phyloP scores from a whole-genome alignment of 2,329 filamentous ascomycete species.

The Colletotrichum lindemuthianum region DNA sequence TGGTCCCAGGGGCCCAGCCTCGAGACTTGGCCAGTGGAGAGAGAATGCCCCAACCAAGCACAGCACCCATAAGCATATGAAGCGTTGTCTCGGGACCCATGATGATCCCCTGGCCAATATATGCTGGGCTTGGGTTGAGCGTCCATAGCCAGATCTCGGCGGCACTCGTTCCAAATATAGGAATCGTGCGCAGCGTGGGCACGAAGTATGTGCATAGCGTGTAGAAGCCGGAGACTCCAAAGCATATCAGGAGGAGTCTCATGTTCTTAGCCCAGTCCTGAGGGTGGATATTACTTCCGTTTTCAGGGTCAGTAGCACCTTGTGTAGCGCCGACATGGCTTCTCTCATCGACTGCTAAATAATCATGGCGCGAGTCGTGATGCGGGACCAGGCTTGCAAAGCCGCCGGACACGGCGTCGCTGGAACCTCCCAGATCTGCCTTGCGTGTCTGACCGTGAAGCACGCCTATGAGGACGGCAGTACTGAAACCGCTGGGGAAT shows the following conservation, averaged over 20 bases:
- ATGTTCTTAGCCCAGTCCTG: slow-evolving; percentile 59
- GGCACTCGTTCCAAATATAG: slow-evolving; percentile 80
- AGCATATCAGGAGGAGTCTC: slow-evolving; percentile 65
- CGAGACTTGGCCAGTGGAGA: slow-evolving; percentile 87
- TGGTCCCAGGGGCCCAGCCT: slow-evolving; percentile 89
- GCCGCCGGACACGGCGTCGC: slow-evolving; percentile 48
- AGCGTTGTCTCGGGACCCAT: slow-evolving; percentile 96
- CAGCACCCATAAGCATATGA: slow-evolving; percentile 92
- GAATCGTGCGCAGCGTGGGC: slow-evolving; percentile 84
- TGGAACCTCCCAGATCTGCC: slow-evolving; percentile 31
- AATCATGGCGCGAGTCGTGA: background rate
- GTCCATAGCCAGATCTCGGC: slow-evolving; percentile 92
- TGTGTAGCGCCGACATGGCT: background rate
- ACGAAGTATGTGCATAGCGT: slow-evolving; percentile 92
- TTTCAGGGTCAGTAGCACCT: slow-evolving; percentile 12
- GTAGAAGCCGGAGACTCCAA: slow-evolving; percentile 69
- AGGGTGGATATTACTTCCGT: background rate
- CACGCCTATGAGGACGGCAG: slow-evolving; percentile 90
- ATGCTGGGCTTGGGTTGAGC: slow-evolving; percentile 95
- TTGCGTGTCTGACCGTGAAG: slow-evolving; percentile 72
- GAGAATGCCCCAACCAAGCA: slow-evolving; percentile 89
- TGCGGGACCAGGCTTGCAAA: slow-evolving; percentile 55
- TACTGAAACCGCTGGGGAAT: slow-evolving; percentile 96
- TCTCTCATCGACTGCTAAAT: background rate
- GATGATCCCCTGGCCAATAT: slow-evolving; percentile 96